phyloP scores from a whole-genome alignment of 192 early-diverging fungal genomes.

The Backusella morwellensis region DNA sequence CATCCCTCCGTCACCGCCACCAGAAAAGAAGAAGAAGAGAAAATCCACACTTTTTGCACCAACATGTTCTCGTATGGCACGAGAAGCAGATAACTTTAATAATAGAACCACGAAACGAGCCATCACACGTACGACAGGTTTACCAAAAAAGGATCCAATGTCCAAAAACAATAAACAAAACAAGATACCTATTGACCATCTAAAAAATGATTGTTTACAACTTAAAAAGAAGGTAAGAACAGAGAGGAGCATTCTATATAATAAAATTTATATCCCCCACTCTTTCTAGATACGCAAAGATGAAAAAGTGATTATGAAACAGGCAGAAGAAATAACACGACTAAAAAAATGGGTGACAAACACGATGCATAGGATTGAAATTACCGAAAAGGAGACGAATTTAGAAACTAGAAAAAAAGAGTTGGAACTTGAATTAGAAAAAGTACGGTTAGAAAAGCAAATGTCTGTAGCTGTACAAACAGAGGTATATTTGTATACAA shows the following conservation, averaged over 20 bases:
- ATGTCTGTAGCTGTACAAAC: background rate
- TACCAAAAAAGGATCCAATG: background rate
- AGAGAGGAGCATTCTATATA: background rate
- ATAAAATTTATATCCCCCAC: background rate
- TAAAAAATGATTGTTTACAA: background rate
- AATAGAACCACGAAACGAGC: background rate
- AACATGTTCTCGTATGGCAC: slow-evolving; percentile 17
- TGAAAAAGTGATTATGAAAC: background rate
- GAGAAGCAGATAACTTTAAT: slow-evolving; percentile 12
- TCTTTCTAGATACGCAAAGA: background rate
- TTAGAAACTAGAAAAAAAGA: slow-evolving; percentile 8
- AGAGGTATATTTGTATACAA: background rate
- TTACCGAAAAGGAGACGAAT: background rate
- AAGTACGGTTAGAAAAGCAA: background rate
- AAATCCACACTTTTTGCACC: slow-evolving; percentile 5
- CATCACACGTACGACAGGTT: background rate
- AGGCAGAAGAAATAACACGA: background rate
- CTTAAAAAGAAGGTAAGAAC: background rate
- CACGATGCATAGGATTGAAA: background rate
- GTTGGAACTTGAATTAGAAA: slow-evolving; percentile 12
- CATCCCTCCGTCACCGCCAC: background rate
- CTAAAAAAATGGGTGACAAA: background rate
- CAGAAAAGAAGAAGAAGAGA: slow-evolving; percentile 5
- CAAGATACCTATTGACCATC: background rate
- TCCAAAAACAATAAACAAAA: background rate